Evolutionary conservation across 208 protist genomes (phyloP), one percentile per base, ranked within the genome.

Genomic region (Trypanosoma scelopori): DNA sequence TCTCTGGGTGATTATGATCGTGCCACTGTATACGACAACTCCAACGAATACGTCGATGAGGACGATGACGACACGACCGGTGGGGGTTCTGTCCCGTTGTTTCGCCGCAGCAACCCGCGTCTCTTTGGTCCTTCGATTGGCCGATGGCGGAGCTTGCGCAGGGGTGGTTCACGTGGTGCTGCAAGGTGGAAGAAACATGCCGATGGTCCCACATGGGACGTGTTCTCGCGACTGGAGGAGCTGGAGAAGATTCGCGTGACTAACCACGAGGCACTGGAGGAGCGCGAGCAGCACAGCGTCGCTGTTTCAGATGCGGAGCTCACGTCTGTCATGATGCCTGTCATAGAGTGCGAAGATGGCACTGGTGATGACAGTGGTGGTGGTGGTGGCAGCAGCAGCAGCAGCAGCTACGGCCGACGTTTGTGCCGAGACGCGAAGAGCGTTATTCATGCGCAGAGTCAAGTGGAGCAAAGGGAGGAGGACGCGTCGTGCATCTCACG

Each of bases 191-290:
- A 55, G 18, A 72, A 48, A 27, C 27, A 51, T 1, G 7, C 1
- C 23, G n/a, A 51, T 5, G 32, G 55, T 69, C 7, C 1, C 9
- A 16, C 20, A 1, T 72, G 67, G 67, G 57, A 72, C 35, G 4
- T 72, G 7, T 53, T 41, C 7, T 37, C 48, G 42, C 30, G 67
- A 32, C 39, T 72, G 15, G n/a, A 65, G 35, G 55, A 72, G 50
- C 52, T 72, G 20, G 67, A 72, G 39, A 7, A 45, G 32, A 72
- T 72, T 46, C 67, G 67, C 46, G 42, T 72, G 20, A 65, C 43
- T 32, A 72, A 72, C 46, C 49, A 58, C 37, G 67, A 72, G 58
- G 67, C 67, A 47, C 18, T 72, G 13, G 67, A 72, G 28, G 67
- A 72, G 58, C 56, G 67, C 1, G 37, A 61, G 25, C 50, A 51